A percentile compares a stretch with the other conserved stretches of the same genome.
These are phyloP conservation scores for Zygoascus sp. DNA, from an alignment of 1,139 yeast species.

Conservation along the genomic window DNA sequence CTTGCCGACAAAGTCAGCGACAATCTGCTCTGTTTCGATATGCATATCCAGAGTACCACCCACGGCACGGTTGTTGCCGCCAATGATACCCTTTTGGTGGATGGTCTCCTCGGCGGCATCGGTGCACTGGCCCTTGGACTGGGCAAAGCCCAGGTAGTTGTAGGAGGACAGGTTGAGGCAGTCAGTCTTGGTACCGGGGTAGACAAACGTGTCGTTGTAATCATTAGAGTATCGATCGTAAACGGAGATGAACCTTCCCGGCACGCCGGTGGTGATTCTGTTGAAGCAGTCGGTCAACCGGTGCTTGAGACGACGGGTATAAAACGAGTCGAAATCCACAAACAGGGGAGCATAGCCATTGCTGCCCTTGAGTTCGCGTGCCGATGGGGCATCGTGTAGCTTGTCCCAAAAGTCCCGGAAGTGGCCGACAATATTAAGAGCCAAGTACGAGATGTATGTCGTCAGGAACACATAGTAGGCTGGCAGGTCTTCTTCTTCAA, in stretches of 20 bases:
- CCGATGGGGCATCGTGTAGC: conserved; percentile 37
- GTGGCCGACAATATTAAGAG: conserved; percentile 84
- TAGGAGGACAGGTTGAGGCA: conserved; percentile 87
- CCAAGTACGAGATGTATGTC: conserved; percentile 79
- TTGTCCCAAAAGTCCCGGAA: conserved; percentile 84
- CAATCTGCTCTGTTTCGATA: conserved; percentile 62
- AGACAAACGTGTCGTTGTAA: conserved; percentile 52
- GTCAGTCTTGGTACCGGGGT: conserved; percentile 68
- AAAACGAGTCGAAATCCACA: conserved; percentile 89
- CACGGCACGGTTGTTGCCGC: conserved; percentile 70
- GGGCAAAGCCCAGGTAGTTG: conserved; percentile 95
- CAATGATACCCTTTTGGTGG: conserved; percentile 65
- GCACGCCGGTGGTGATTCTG: conserved; percentile 94
- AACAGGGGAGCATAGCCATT: conserved; percentile 97
- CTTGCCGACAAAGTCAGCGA: conserved; percentile 86
- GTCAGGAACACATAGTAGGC: conserved; percentile 73
- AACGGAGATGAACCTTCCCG: conserved; percentile 84
- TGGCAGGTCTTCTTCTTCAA: conserved; percentile 62
- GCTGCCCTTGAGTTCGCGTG: conserved; percentile 59
- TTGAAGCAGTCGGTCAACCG: conserved; percentile 94
- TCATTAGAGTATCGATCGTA: conserved; percentile 69
- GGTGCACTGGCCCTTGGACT: conserved; percentile 88
- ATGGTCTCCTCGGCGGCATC: conserved; percentile 65
- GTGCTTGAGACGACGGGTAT: conserved; percentile 83
- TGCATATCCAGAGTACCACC: conserved; percentile 80